These are phyloP conservation scores for Nakazawaea ishiwadae DNA, from an alignment of 805 yeast species.

Conservation along the genomic window DNA sequence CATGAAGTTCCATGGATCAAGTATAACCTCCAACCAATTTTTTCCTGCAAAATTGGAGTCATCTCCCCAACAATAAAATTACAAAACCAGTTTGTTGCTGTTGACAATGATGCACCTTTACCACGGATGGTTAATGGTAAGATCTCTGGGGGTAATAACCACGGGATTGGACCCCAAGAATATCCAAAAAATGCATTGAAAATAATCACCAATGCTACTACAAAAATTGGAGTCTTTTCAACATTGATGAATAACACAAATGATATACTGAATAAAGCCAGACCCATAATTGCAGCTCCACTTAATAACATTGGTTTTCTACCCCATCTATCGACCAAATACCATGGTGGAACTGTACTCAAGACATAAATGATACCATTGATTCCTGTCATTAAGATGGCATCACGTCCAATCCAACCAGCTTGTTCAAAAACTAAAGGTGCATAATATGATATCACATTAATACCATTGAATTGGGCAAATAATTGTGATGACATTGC, in stretches of 20 bases:
- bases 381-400: slow-evolving; percentile 87
- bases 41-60: slow-evolving; percentile 77
- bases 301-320: slow-evolving; percentile 69
- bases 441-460: slow-evolving; percentile 88
- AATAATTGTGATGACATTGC: slow-evolving; percentile 90
- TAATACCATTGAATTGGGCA: slow-evolving; percentile 92
- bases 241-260: slow-evolving; percentile 48
- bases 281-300: slow-evolving; percentile 75
- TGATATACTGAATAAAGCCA: slow-evolving; percentile 59
- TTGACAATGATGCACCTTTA: slow-evolving; percentile 81
- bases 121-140: slow-evolving; percentile 78
- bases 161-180: slow-evolving; percentile 90
- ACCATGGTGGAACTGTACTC: slow-evolving; percentile 77
- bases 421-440: slow-evolving; percentile 93
- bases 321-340: slow-evolving; percentile 82
- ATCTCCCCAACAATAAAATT: slow-evolving; percentile 89
- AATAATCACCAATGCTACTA: slow-evolving; percentile 68
- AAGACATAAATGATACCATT: slow-evolving; percentile 54
- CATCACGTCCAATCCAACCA: slow-evolving; percentile 88
- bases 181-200: slow-evolving; percentile 83
- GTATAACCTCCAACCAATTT: slow-evolving; percentile 74
- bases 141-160: slow-evolving; percentile 82
- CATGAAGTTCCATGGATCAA: slow-evolving; percentile 67
- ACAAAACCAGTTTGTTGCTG: slow-evolving; percentile 88
- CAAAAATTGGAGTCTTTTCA: slow-evolving; percentile 58